Evolutionary conservation across 2,329 filamentous ascomycete genomes (phyloP), one percentile per base, ranked within the genome.

Genomic region (Curvularia spicifera): DNA sequence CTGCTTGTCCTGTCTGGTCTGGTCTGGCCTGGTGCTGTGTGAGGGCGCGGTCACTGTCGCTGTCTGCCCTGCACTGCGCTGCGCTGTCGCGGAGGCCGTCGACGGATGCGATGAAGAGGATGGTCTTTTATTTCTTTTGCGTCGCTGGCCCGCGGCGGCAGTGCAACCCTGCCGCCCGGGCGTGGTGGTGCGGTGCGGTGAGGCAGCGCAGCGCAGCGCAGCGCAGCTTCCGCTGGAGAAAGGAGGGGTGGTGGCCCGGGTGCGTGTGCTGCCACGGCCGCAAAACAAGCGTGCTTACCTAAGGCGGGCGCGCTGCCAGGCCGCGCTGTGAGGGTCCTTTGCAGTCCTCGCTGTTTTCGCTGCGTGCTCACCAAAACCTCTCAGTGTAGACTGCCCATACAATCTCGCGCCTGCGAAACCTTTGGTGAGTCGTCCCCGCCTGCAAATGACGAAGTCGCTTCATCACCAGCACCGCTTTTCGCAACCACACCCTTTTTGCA

Each of bases 371-470:
- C 47, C 47, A 50, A 50, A 53, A 54, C 48, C 44, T 55, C 55
- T 51, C 50, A 39, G 47, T 37, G 47, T 50, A 50, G 33, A 50
- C 33, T 53, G 57, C 63, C 59, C 63, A 64, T 69, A 69, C 64
- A 70, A 66, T 37, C 65, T 60, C 57, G 64, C 59, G 61, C 66
- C 61, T 55, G 66, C 67, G 66, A 66, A 68, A 59, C 63, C 52
- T 68, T 67, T 69, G 69, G 73, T 75, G 61, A 70, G 73, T 76
- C 63, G 73, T 76, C 63, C 61, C 72, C 72, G 71, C 65, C 68
- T 71, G 63, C 20, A 58, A 50, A 50, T 50, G 51, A 45, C 56
- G 12, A 55, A 57, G 51, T 65, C 56, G 56, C 61, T 63, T 49
- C 59, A 57, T 49, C 52, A 51, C 57, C 57, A 67, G 57, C 64